Evolutionary conservation across 2,329 filamentous ascomycete genomes (phyloP), one percentile per base, ranked within the genome.

Genomic region (Cryphonectria japonica): DNA sequence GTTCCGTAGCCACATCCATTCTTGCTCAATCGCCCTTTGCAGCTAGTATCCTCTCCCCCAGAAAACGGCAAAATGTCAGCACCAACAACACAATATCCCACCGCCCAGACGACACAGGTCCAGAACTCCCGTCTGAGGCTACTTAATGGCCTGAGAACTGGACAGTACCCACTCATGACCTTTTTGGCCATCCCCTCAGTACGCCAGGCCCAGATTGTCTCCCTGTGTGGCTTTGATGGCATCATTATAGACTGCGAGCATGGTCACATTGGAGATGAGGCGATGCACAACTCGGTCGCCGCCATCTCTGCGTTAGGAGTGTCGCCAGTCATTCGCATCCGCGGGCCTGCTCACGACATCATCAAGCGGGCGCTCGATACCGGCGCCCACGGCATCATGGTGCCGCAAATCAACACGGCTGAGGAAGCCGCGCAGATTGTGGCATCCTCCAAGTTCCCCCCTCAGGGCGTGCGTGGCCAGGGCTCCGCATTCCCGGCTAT

Each of bases 401-500:
- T 77, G n/a, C 78, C 78, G 2, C 79, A 81, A 63, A 80, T 84
- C 71, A 82, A 82, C 74, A 85, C 80, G 7, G 82, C 80, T 5
- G 81, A 85, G 13, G 82, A 85, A 72, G 84, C 83, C 34, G 78
- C 76, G 67, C 78, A 82, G 64, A 80, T 86, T 19, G 85, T 87
- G 11, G 78, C 80, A 73, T 81, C 82, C 13, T 81, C 84, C 74
- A 87, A 86, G 73, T 87, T 87, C 68, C 85, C 85, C 1, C 85
- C 85, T 2, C 76, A 79, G 70, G 85, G 85, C 57, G 77, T 80
- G 37, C 83, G 85, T 70, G 85, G 85, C 43, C 85, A 84, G 69
- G 85, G 85, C 46, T 86, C 84, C 11, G 83, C 85, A 41, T 83
- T 86, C 72, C 83, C 84, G 59, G 80, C 82, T 46, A 84, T 85